These are phyloP conservation scores for Colletotrichum eleusines DNA, from an alignment of 2,329 filamentous ascomycete genomes.

Conservation along the genomic window DNA sequence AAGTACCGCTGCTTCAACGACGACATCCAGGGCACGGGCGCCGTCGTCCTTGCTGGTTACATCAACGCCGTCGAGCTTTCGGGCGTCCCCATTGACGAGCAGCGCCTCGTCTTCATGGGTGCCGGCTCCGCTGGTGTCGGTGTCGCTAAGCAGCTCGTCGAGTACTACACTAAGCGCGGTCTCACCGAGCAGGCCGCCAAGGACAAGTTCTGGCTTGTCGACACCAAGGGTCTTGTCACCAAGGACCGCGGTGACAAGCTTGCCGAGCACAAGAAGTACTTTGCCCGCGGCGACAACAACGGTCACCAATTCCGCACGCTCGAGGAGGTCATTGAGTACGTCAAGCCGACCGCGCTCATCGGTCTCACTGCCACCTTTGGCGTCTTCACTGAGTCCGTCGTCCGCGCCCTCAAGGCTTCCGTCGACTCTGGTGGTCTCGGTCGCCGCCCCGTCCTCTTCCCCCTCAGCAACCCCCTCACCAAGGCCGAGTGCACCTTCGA, in stretches of 20 bases:
- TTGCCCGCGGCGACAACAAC: constrained; percentile 73
- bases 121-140: constrained; percentile 96
- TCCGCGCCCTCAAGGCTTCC: constrained; percentile 76
- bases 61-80: constrained; percentile 85
- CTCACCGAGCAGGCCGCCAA: constrained; percentile 88
- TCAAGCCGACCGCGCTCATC: constrained; percentile 94
- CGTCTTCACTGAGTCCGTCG: constrained; percentile 89
- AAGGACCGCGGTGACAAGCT: constrained; percentile 92
- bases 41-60: constrained; percentile 87
- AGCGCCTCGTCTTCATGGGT: constrained; percentile 95
- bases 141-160: constrained; percentile 97
- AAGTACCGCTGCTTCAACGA: constrained; percentile 98
- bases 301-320: constrained; percentile 81
- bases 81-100: constrained; percentile 86
- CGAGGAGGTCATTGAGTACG: constrained; percentile 92
- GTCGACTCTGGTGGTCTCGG: constrained; percentile 75
- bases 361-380: constrained; percentile 95
- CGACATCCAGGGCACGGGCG: constrained; percentile 96
- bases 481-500: constrained; percentile 99
- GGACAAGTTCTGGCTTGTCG: constrained; percentile 96
- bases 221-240: constrained; percentile 96
- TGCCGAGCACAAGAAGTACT: constrained; percentile 87
- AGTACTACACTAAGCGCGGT: constrained; percentile 95
- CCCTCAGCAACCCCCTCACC: constrained; percentile 93
- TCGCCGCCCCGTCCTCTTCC: constrained; percentile 91